A percentile compares a stretch with the other conserved stretches of the same genome.
These are phyloP conservation scores for Colletotrichum tropicicola DNA, from an alignment of 2,329 filamentous ascomycete species.

Conservation along the genomic window DNA sequence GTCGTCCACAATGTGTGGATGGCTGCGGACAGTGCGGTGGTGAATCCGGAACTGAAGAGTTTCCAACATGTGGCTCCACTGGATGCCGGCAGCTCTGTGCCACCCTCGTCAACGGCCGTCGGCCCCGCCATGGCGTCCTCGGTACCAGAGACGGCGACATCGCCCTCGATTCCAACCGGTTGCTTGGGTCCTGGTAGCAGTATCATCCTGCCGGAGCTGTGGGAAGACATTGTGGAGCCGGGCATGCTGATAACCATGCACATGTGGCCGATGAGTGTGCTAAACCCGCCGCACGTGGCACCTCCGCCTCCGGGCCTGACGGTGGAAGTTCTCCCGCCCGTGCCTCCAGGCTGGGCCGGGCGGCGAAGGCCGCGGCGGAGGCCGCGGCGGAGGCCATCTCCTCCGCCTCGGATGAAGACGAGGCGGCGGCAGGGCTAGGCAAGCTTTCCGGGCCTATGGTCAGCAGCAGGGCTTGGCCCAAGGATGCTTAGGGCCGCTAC, in stretches of 20 bases:
- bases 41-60: slow-evolving; percentile 22
- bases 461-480: neutral
- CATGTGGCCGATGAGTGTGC: slow-evolving; percentile 10
- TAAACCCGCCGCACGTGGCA: neutral
- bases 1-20: neutral
- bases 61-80: slow-evolving; percentile 4
- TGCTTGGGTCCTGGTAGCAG: neutral
- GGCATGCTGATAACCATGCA: slow-evolving; percentile 30
- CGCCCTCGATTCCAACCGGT: neutral
- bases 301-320: neutral
- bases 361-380: too few relatives aligned
- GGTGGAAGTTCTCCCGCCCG: too few relatives aligned
- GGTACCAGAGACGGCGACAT: neutral
- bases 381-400: neutral
- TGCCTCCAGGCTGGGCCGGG: neutral
- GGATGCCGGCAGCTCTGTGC: neutral
- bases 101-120: too few relatives aligned
- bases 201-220: slow-evolving; percentile 28
- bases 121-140: neutral
- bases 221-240: slow-evolving; percentile 30
- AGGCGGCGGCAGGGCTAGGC: neutral
- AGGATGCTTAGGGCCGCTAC: neutral
- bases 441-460: too few relatives aligned
- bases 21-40: slow-evolving; percentile 1
- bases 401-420: neutral